Evolutionary conservation across 768 basidiomycete species (phyloP), one percentile per base, ranked within the genome.

Genomic region (Cubamyces lactineus): DNA sequence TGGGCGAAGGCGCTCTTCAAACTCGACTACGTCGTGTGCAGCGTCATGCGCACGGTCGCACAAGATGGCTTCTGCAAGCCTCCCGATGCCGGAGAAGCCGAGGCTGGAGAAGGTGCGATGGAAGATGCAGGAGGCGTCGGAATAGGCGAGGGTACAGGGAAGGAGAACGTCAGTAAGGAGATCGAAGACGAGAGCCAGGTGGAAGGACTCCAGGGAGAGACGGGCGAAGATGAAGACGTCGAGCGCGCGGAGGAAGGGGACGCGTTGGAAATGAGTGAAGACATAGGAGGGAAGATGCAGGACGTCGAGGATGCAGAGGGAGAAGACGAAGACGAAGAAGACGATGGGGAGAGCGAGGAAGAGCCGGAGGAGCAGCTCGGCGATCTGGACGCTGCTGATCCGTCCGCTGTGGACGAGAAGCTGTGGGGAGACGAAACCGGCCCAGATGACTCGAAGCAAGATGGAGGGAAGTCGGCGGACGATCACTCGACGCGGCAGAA

Each of bases 171-270:
- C 59, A 94, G 92, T 79, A 89, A 94, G 69, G 92, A 98, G 71
- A 95, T 98, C 55, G 88, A 96, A 70, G 95, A 98, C 59, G 95
- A 98, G 75, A 90, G 91, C 69, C 96, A 99, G 69, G 91, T 98
- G 7, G 97, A 99, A 69, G 97, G 97, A 0, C 78, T 98, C 23
- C 84, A 87, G 71, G 90, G 85, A 15, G 88, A 92, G 19, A 80
- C 82, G 24, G 74, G 72, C 2, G 79, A 73, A 16, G 75, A 83
- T 17, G 81, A 84, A 23, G 73, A 77, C 11, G 75, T 80, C 8
- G 76, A 81, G 16, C 69, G 77, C 16, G 75, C 80, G 24, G 85
- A 86, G 57, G 83, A 89, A 42, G 84, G 86, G 42, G 86, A 93
- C 57, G 91, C 92, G 3, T 84, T 98, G 47, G 94, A 97, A 75